Conservation (phyloP, 257 asterid genomes). For the Solanum medicagineum region DNA sequence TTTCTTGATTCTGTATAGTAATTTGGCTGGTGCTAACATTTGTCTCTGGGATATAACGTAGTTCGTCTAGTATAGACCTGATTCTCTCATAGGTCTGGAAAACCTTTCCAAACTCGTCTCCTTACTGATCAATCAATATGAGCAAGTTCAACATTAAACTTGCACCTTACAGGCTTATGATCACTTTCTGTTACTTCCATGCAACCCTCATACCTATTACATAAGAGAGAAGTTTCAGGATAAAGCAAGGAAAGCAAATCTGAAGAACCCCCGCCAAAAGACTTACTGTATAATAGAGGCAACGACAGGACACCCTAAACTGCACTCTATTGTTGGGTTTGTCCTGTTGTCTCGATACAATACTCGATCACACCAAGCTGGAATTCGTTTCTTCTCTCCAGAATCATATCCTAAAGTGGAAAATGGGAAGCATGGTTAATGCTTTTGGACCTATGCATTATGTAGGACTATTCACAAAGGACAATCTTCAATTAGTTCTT, state of each 20-base stretch:
- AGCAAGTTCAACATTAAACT: conserved; percentile 62
- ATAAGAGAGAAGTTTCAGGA: not conserved
- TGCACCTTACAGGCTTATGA: conserved; percentile 93
- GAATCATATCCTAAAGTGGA: conserved; percentile 72
- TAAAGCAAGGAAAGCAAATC: not conserved
- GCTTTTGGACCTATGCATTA: not conserved
- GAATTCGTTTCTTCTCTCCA: conserved; percentile 93
- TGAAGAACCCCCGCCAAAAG: not conserved
- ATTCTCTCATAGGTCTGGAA: conserved; percentile 29
- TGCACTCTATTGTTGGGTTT: conserved; percentile 52
- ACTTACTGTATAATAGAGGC: conserved; percentile 71
- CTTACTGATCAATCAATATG: conserved; percentile 72
- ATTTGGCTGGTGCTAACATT: conserved; percentile 34
- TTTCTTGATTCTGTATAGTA: conserved; percentile 58
- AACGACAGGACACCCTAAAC: conserved; percentile 83
- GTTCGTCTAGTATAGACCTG: conserved; percentile 36
- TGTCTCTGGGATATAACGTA: conserved; percentile 56
- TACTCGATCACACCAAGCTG: conserved; percentile 96
- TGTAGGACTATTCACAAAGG: not conserved
- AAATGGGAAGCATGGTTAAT: not conserved
- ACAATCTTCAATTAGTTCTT: not conserved
- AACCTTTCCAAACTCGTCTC: conserved; percentile 77
- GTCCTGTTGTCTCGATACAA: conserved; percentile 69
- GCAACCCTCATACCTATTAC: conserved; percentile 73
- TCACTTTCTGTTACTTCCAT: conserved; percentile 97